phyloP scores from a whole-genome alignment of 768 basidiomycete genomes.

The Suillus brevipes region DNA sequence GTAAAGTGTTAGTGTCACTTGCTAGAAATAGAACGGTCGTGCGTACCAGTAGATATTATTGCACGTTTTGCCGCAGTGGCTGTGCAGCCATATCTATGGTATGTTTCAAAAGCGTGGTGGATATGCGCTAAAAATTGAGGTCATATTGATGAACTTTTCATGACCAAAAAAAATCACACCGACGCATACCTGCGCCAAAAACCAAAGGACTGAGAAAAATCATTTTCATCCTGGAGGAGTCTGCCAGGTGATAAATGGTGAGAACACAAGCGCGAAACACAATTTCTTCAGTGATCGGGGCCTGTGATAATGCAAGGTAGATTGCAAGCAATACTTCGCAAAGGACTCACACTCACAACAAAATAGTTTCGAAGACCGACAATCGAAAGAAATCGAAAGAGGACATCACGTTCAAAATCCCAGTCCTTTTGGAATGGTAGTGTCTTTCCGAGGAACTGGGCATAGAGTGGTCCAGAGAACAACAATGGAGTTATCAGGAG shows the following conservation, averaged over 20 bases:
- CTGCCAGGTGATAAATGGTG: slow-evolving; percentile 67
- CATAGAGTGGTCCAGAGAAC: slow-evolving; percentile 78
- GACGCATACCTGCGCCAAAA: slow-evolving; percentile 79
- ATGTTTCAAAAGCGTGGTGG: slow-evolving; percentile 91
- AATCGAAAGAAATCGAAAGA: slow-evolving; percentile 46
- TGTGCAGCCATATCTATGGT: slow-evolving; percentile 71
- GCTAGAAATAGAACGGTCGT: background rate
- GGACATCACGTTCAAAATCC: slow-evolving; percentile 42
- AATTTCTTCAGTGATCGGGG: slow-evolving; percentile 88
- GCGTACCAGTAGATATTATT: slow-evolving; percentile 52
- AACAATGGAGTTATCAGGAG: slow-evolving; percentile 72
- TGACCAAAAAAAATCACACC: background rate
- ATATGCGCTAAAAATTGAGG: slow-evolving; percentile 64
- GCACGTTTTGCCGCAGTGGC: slow-evolving; percentile 64
- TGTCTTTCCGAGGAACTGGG: slow-evolving; percentile 40
- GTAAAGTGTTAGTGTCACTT: background rate
- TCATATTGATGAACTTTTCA: background rate
- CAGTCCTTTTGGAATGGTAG: slow-evolving; percentile 60
- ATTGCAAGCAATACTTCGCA: background rate
- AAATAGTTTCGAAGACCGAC: slow-evolving; percentile 72
- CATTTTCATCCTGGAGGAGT: slow-evolving; percentile 54
- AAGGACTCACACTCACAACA: slow-evolving; percentile 34
- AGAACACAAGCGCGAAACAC: slow-evolving; percentile 88
- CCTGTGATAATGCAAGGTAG: slow-evolving; percentile 44
- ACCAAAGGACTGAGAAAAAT: slow-evolving; percentile 81